Conservation (phyloP, 2,329 filamentous ascomycete genomes). For the Colletotrichum limetticola region DNA sequence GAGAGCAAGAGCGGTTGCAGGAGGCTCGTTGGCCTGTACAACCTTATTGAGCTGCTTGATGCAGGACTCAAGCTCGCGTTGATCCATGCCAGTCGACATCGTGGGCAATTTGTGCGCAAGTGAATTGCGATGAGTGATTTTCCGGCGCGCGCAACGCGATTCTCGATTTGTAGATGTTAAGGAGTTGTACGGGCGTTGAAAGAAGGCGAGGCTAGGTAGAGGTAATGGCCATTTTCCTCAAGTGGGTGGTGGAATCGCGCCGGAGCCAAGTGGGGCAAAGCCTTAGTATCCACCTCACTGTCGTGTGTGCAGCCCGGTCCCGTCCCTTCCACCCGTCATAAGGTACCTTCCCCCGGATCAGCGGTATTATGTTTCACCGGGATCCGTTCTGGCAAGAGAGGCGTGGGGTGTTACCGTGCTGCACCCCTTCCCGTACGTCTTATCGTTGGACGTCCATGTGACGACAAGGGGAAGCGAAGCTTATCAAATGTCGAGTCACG, state of each 20-base stretch:
- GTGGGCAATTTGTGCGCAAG: neutral
- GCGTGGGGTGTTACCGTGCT: slow-evolving; percentile 10
- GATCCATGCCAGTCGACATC: slow-evolving; percentile 69
- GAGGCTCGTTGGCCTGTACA: slow-evolving; percentile 77
- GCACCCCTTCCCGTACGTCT: slow-evolving; percentile 6
- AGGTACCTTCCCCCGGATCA: neutral
- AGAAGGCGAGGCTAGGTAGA: slow-evolving; percentile 6
- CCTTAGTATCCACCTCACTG: neutral
- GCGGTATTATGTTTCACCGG: slow-evolving; percentile 26
- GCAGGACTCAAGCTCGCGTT: slow-evolving; percentile 81
- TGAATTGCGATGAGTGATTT: neutral
- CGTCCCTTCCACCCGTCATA: no score
- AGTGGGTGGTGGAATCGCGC: slow-evolving; percentile 21
- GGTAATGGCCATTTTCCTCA: slow-evolving; percentile 16
- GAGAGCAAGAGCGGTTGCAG: slow-evolving; percentile 77
- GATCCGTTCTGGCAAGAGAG: neutral
- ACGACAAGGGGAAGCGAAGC: slow-evolving; percentile 27
- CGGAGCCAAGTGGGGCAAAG: slow-evolving; percentile 27
- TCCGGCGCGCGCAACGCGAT: slow-evolving; percentile 4
- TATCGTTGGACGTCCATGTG: slow-evolving; percentile 30
- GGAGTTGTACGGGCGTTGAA: slow-evolving; percentile 6
- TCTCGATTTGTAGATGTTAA: neutral
- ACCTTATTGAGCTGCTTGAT: slow-evolving; percentile 86
- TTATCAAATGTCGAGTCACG: slow-evolving; percentile 31
- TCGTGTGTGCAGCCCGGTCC: neutral